phyloP scores from a whole-genome alignment of 169 alveolate species.

The Cryptosporidium muris region DNA sequence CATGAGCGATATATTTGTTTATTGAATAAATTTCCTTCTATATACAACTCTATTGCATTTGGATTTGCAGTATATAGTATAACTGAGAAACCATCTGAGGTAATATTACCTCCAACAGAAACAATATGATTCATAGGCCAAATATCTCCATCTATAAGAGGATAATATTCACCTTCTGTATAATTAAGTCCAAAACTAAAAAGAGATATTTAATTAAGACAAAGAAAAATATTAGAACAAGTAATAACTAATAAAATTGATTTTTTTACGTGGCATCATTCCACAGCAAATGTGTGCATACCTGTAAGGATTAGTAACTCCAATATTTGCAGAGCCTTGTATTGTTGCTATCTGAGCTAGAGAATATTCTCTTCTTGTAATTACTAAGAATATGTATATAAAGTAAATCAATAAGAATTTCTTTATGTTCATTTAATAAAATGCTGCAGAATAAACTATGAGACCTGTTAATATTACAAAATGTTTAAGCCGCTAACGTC shows the following conservation, averaged over 20 bases:
- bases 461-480: too few species aligned
- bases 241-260: background rate
- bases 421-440: too few species aligned
- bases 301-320: slow-evolving; percentile 42
- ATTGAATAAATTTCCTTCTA: background rate
- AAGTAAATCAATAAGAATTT: too few species aligned
- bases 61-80: slow-evolving; percentile 50
- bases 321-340: too few species aligned
- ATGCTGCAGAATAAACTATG: too few species aligned
- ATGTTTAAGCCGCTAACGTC: too few species aligned
- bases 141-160: slow-evolving; percentile 53
- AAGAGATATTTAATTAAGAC: background rate
- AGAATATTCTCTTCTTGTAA: too few species aligned
- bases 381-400: too few species aligned
- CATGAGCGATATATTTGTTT: slow-evolving; percentile 20
- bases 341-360: too few species aligned
- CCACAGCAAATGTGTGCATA: slow-evolving; percentile 4
- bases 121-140: slow-evolving; percentile 66
- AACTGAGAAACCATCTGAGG: slow-evolving; percentile 10
- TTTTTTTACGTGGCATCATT: background rate
- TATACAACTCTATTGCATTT: slow-evolving; percentile 28
- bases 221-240: background rate
- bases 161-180: background rate
- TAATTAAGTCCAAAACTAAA: slow-evolving; percentile 20
- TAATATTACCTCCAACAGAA: slow-evolving; percentile 48